Percentiles rank a stretch among this genome's conserved stretches.
Conservation (phyloP, 495 filamentous ascomycete species). For the Letharia lupina region DNA sequence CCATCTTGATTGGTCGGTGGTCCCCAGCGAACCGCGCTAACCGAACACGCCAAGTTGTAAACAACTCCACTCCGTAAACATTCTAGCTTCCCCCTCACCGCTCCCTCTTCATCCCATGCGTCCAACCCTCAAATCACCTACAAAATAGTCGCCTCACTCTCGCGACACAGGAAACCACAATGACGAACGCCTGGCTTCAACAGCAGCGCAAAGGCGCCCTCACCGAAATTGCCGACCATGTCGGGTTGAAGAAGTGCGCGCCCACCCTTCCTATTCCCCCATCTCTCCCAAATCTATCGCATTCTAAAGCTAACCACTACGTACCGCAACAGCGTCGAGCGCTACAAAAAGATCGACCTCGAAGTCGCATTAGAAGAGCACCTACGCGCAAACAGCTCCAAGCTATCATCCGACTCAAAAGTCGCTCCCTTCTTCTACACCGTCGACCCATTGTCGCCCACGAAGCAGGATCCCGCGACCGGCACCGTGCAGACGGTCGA, state of each 20-base stretch:
- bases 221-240: conserved; percentile 59
- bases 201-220: conserved; percentile 81
- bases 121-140: conserved; percentile 12
- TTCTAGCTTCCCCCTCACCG: conserved; percentile 10
- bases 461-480: conserved; percentile 59
- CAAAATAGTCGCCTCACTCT: conserved; percentile 39
- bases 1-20: conserved; percentile 3
- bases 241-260: conserved; percentile 65
- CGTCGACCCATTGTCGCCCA: conserved; percentile 54
- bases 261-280: conserved; percentile 28
- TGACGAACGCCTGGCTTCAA: conserved; percentile 59
- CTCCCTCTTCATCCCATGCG: not conserved
- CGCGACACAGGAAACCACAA: conserved; percentile 33
- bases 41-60: conserved; percentile 19
- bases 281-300: not conserved
- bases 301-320: not conserved
- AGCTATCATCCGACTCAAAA: conserved; percentile 50
- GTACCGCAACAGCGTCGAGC: conserved; percentile 50
- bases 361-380: conserved; percentile 66
- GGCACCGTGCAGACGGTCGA: conserved; percentile 9
- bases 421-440: conserved; percentile 73
- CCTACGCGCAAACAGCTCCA: conserved; percentile 54
- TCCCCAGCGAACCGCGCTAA: conserved; percentile 5
- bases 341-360: conserved; percentile 73
- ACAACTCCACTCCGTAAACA: conserved; percentile 25